These are phyloP conservation scores for Kwoniella shandongensis DNA, from an alignment of 768 basidiomycete genomes.

Conservation along the genomic window DNA sequence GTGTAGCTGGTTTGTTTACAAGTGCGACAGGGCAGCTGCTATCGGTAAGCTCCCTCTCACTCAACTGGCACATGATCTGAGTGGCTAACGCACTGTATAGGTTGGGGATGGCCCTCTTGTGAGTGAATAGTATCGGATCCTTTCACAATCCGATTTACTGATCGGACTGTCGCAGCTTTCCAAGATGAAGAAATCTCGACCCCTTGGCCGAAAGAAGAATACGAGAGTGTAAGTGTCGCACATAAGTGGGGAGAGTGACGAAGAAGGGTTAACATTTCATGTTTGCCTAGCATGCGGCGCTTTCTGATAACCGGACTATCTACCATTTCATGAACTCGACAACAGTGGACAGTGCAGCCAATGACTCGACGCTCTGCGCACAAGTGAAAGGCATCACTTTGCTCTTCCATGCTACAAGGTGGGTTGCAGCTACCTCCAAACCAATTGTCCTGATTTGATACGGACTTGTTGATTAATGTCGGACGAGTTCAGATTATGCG, in stretches of 20 bases:
- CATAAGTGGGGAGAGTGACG: not conserved
- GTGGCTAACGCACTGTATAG: not conserved
- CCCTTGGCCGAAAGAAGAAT: conserved; percentile 35
- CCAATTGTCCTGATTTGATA: not conserved
- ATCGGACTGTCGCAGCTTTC: conserved; percentile 14
- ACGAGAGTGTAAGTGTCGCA: conserved; percentile 22
- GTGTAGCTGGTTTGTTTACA: conserved; percentile 39
- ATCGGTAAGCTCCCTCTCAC: conserved; percentile 18
- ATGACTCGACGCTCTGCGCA: conserved; percentile 10
- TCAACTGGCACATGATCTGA: not conserved
- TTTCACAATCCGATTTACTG: not conserved
- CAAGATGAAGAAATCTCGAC: conserved; percentile 40
- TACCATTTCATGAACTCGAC: conserved; percentile 21
- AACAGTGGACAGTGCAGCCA: not conserved
- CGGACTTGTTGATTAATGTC: not conserved
- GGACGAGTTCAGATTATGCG: conserved; percentile 15
- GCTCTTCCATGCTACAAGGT: conserved; percentile 24
- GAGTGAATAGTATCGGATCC: not conserved
- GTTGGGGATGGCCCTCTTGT: conserved; percentile 22
- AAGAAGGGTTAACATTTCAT: not conserved
- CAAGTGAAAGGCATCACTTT: conserved; percentile 22
- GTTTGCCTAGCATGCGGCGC: not conserved
- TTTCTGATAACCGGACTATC: conserved; percentile 18
- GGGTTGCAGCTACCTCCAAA: not conserved
- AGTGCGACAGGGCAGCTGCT: conserved; percentile 14